Percentiles rank a stretch among this genome's conserved stretches.
Conservation (phyloP, 2,329 filamentous ascomycete species). For the Penicillium oxalicum region DNA sequence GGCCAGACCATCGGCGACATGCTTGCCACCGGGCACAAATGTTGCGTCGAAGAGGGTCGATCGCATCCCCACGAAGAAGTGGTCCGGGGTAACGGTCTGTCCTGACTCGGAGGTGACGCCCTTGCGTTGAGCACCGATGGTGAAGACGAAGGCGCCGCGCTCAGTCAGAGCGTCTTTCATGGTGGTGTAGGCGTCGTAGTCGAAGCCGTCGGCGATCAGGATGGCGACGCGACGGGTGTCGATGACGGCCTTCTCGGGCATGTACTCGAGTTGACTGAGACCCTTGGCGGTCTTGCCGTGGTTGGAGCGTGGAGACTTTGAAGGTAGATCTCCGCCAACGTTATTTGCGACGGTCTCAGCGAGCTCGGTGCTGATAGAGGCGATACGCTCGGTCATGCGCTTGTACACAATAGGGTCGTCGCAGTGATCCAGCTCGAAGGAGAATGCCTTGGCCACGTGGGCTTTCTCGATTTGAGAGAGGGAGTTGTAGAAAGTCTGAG, state of each 20-base stretch:
- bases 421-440: conserved; percentile 47
- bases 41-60: conserved; percentile 73
- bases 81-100: conserved; percentile 59
- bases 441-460: conserved; percentile 33
- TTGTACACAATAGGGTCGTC: conserved; percentile 74
- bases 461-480: conserved; percentile 32
- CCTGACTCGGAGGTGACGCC: conserved; percentile 59
- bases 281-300: conserved; percentile 60
- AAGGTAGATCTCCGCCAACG: conserved; percentile 62
- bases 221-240: conserved; percentile 66
- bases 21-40: conserved; percentile 66
- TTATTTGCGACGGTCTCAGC: conserved; percentile 64
- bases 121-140: conserved; percentile 64
- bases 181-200: conserved; percentile 58
- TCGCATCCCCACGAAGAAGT: conserved; percentile 73
- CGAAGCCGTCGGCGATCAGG: conserved; percentile 71
- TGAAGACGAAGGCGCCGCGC: conserved; percentile 61
- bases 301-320: conserved; percentile 51
- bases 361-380: conserved; percentile 64
- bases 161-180: conserved; percentile 59
- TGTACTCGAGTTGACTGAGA: conserved; percentile 61
- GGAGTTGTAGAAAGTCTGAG: conserved; percentile 34
- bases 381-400: conserved; percentile 61
- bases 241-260: conserved; percentile 60
- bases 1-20: conserved; percentile 52